These are phyloP conservation scores for Hygrophila difformis DNA, from an alignment of 257 asterid genomes.

Conservation along the genomic window DNA sequence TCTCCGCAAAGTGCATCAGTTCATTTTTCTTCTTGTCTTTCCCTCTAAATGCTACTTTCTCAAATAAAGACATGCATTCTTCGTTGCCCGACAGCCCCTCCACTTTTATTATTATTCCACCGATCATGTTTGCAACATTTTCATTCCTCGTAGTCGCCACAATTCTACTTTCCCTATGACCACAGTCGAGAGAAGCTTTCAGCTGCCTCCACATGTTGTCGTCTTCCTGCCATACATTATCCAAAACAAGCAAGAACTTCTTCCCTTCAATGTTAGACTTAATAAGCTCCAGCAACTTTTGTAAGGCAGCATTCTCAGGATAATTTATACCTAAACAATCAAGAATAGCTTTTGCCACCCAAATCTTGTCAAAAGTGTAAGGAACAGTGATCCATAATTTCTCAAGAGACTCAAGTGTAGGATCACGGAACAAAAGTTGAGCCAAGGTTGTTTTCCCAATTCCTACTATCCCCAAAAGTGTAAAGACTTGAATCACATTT, in stretches of 20 bases:
- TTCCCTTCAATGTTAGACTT: neutral
- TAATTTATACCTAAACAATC: neutral
- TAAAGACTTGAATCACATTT: neutral
- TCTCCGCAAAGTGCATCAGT: conserved; percentile 1
- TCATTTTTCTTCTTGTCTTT: neutral
- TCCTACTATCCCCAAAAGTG: conserved; percentile 8
- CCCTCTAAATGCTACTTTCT: neutral
- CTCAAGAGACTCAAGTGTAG: neutral
- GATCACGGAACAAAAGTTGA: conserved; percentile 2
- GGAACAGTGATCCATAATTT: conserved; percentile 2
- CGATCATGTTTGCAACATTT: neutral
- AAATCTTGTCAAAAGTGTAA: neutral
- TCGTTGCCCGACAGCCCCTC: neutral
- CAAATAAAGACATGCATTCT: neutral
- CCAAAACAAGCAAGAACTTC: conserved; percentile 6
- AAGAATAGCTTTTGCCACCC: neutral
- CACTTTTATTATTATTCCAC: too few species aligned
- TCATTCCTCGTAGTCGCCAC: neutral
- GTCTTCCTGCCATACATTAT: conserved; percentile 2
- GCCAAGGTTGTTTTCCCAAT: conserved; percentile 7
- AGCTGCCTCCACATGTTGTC: neutral
- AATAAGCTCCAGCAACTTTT: neutral
- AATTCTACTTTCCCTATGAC: conserved; percentile 3
- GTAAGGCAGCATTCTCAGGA: neutral
- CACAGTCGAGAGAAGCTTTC: neutral